Evolutionary conservation across 441 rosid genomes (phyloP).

Genomic region (Bocquillonia castaneifolia): DNA sequence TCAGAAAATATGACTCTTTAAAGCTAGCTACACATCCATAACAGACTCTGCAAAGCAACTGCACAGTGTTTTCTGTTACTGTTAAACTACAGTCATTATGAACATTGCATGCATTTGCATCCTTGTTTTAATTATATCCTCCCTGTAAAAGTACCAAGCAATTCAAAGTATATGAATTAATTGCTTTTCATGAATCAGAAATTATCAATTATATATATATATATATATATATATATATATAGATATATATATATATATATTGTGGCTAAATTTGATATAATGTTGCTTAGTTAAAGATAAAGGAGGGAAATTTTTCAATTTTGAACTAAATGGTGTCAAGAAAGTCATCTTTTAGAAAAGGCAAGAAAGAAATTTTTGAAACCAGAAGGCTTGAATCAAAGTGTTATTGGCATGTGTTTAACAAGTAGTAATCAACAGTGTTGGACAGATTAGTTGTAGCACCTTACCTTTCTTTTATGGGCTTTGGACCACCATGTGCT

Average conservation of each 20-base stretch:
- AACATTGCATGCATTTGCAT: background rate
- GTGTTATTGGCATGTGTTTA: background rate
- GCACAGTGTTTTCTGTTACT: background rate
- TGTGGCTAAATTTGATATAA: too few species aligned
- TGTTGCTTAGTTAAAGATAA: too few species aligned
- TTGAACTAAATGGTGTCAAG: background rate
- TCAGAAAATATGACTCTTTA: background rate
- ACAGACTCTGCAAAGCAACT: slow-evolving; percentile 5
- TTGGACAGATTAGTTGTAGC: background rate
- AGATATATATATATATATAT: too few species aligned
- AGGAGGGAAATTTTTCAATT: background rate
- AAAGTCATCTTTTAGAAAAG: background rate
- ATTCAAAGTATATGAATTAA: too few species aligned
- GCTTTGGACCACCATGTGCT: slow-evolving; percentile 11
- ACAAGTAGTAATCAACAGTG: background rate
- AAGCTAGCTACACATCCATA: slow-evolving; percentile 7
- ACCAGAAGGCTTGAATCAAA: background rate
- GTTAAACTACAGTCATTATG: slow-evolving; percentile 7
- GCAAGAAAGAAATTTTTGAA: background rate
- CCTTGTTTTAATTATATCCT: background rate
- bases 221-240: too few species aligned
- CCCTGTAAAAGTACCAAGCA: too few species aligned
- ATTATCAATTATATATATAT: too few species aligned
- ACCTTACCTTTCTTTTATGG: background rate
- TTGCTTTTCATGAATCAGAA: too few species aligned